Conservation (phyloP, 805 yeast genomes). For the Metschnikowia lochheadii region DNA sequence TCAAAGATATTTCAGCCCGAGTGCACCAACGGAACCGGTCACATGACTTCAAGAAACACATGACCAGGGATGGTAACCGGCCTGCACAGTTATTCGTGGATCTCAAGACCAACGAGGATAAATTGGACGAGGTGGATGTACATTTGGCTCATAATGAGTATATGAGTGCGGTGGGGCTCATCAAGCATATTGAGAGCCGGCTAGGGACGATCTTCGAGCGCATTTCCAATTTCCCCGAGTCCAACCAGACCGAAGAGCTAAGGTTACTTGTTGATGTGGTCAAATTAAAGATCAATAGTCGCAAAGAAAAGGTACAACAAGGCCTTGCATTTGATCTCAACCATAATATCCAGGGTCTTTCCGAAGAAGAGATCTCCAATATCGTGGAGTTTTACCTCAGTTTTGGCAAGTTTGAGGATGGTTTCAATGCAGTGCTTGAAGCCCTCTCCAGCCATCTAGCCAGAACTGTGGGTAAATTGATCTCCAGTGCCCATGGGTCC, state of each 20-base stretch:
- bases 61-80: conserved; percentile 7
- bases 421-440: conserved; percentile 30
- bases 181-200: conserved; percentile 35
- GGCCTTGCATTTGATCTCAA: conserved; percentile 36
- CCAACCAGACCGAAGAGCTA: conserved; percentile 22
- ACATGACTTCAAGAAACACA: conserved; percentile 34
- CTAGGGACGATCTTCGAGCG: conserved; percentile 27
- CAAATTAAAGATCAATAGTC: conserved; percentile 35
- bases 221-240: conserved; percentile 14
- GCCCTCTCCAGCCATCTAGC: conserved; percentile 33
- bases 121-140: conserved; percentile 66
- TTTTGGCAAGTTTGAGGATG: conserved; percentile 35
- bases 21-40: conserved; percentile 59
- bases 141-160: conserved; percentile 58
- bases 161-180: conserved; percentile 40
- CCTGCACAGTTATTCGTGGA: conserved; percentile 36
- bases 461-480: conserved; percentile 30
- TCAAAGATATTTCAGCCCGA: conserved; percentile 58
- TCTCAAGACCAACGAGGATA: conserved; percentile 53
- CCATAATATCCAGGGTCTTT: conserved; percentile 29
- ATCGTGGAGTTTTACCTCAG: conserved; percentile 35
- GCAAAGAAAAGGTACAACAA: conserved; percentile 36
- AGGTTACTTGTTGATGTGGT: conserved; percentile 38
- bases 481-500: conserved; percentile 39
- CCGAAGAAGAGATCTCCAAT: conserved; percentile 26